Evolutionary conservation across 2,329 filamentous ascomycete genomes (phyloP).

Genomic region (Beauveria brongniartii): DNA sequence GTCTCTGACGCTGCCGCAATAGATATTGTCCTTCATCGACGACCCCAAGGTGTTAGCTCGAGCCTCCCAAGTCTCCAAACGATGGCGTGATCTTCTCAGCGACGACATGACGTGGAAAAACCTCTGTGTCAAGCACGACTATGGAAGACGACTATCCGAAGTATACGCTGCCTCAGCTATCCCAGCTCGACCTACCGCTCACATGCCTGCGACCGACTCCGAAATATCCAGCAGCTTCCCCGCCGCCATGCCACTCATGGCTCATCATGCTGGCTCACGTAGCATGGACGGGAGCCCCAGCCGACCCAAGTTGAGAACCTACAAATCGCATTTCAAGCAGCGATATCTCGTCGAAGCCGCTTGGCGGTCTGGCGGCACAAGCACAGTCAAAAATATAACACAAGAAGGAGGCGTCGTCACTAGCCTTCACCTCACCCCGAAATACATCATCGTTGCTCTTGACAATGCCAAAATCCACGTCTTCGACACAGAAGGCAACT

Average conservation of each 20-base stretch:
- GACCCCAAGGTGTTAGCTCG: slow-evolving; percentile 89
- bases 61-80: slow-evolving; percentile 89
- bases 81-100: slow-evolving; percentile 87
- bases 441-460: slow-evolving; percentile 94
- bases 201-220: slow-evolving; percentile 25
- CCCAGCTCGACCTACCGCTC: slow-evolving; percentile 23
- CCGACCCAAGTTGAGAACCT: slow-evolving; percentile 65
- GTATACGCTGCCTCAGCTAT: slow-evolving; percentile 28
- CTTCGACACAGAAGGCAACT: slow-evolving; percentile 84
- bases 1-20: slow-evolving; percentile 9
- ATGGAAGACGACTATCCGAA: slow-evolving; percentile 53
- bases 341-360: slow-evolving; percentile 94
- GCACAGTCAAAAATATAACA: slow-evolving; percentile 79
- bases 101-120: slow-evolving; percentile 99
- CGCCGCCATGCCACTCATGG: slow-evolving; percentile 30
- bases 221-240: slow-evolving; percentile 37
- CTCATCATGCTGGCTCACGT: slow-evolving; percentile 33
- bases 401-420: slow-evolving; percentile 97
- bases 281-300: slow-evolving; percentile 45
- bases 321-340: slow-evolving; percentile 97
- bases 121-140: slow-evolving; percentile 91
- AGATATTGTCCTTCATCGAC: slow-evolving; percentile 95
- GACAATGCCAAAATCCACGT: slow-evolving; percentile 99
- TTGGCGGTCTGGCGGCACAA: slow-evolving; percentile 86
- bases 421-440: slow-evolving; percentile 84